These are phyloP conservation scores for Aquilaria malaccensis DNA, from an alignment of 345 rosid species.

Conservation along the genomic window DNA sequence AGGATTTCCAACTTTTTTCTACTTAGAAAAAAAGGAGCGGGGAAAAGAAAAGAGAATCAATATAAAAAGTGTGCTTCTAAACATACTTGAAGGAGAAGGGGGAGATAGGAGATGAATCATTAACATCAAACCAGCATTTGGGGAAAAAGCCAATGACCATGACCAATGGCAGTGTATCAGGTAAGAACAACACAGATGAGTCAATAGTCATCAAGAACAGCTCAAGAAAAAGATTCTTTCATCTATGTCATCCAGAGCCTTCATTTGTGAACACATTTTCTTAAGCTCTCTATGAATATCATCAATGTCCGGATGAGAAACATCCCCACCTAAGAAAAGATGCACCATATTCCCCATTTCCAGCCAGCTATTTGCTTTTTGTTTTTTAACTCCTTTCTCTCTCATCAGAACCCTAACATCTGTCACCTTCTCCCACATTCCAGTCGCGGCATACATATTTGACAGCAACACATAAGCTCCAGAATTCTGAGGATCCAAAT, in stretches of 20 bases:
- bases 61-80: no score
- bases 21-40: no score
- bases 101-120: no score
- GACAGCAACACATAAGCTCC: conserved; percentile 22
- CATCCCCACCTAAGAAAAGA: conserved; percentile 25
- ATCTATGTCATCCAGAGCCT: conserved; percentile 9
- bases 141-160: no score
- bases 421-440: conserved; percentile 25
- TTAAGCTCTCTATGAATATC: conserved; percentile 15
- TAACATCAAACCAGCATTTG: no score
- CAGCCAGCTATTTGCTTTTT: conserved; percentile 27
- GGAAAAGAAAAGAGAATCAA: no score
- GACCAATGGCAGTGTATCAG: no score
- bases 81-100: no score
- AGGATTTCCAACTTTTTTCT: no score
- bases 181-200: neutral
- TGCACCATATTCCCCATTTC: conserved; percentile 25
- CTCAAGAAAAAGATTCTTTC: conserved; percentile 13
- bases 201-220: conserved; percentile 10
- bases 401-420: conserved; percentile 24
- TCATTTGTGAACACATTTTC: conserved; percentile 18
- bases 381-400: conserved; percentile 21
- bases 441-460: conserved; percentile 30
- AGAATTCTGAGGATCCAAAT: conserved; percentile 21
- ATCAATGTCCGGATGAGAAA: conserved; percentile 13